These are phyloP conservation scores for Pestalotiopsis sp. DNA, from an alignment of 2,329 filamentous ascomycete species.

Conservation along the genomic window DNA sequence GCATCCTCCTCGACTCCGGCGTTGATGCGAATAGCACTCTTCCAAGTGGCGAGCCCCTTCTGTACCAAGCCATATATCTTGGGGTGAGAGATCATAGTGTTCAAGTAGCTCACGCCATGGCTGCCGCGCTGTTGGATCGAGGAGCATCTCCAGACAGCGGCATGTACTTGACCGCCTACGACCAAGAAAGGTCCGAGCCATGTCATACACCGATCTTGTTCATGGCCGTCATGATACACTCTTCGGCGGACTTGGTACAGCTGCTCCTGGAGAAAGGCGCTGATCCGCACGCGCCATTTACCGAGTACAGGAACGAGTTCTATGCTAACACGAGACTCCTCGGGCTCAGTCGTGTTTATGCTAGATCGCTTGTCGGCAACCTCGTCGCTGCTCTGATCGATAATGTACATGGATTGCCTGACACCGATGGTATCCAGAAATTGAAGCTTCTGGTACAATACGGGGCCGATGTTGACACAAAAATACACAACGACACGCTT, in stretches of 20 bases:
- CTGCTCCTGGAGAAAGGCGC: constrained; percentile 9
- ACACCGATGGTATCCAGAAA: constrained; percentile 1
- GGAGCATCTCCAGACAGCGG: constrained; percentile 9
- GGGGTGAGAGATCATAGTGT: constrained; percentile 3
- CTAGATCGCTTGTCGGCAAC: constrained; percentile 5
- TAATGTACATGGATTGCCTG: not conserved
- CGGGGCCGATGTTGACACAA: not conserved
- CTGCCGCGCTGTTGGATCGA: constrained; percentile 4
- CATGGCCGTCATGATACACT: constrained; percentile 6
- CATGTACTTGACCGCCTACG: not conserved
- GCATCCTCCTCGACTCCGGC: constrained; percentile 1
- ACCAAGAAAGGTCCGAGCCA: not conserved
- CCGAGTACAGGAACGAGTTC: not conserved
- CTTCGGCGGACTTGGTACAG: constrained; percentile 5
- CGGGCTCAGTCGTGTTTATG: constrained; percentile 2
- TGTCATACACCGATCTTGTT: constrained; percentile 9
- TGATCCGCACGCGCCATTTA: constrained; percentile 5
- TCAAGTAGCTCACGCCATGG: not conserved
- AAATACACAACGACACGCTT: not conserved
- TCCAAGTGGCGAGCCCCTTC: not conserved
- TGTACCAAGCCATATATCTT: constrained; percentile 8
- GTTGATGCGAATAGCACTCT: constrained; percentile 2
- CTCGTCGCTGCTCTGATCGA: constrained; percentile 8
- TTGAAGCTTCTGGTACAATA: constrained; percentile 1
- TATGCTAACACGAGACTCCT: not conserved